These are phyloP conservation scores for Purshia tridentata DNA, from an alignment of 306 rosid species.

Conservation along the genomic window DNA sequence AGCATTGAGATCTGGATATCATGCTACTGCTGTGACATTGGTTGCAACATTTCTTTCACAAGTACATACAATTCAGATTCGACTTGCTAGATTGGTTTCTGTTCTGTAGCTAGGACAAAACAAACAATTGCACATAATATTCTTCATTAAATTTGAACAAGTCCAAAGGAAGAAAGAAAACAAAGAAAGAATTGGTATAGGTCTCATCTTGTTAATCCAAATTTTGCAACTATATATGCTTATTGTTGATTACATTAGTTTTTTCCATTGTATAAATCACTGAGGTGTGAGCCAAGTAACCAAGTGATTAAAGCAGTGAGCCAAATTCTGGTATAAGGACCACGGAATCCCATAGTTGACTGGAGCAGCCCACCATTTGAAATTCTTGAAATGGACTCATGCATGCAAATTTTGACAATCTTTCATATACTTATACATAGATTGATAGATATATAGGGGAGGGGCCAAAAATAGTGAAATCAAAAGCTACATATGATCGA, in stretches of 20 bases:
- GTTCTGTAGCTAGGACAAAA: constrained; percentile 4
- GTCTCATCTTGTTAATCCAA: neutral
- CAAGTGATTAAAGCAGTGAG: neutral
- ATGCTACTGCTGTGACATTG: neutral
- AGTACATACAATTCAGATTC: constrained; percentile 10
- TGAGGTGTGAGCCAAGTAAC: neutral
- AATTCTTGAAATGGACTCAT: constrained; percentile 21
- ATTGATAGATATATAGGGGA: no score
- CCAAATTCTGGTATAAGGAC: neutral
- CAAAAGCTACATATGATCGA: neutral
- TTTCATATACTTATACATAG: no score
- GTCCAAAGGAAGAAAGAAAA: neutral
- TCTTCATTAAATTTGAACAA: neutral
- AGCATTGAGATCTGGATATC: constrained; percentile 11
- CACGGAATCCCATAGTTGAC: neutral
- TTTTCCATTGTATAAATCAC: neutral
- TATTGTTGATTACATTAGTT: neutral
- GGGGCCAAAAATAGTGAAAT: neutral
- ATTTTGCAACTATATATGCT: neutral
- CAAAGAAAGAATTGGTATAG: neutral
- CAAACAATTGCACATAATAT: constrained; percentile 5
- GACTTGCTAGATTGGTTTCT: neutral
- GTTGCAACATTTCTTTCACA: constrained; percentile 2
- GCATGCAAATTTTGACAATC: neutral
- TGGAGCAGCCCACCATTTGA: constrained; percentile 14